Evolutionary conservation across 805 yeast species (phyloP).

Genomic region (Zygosaccharomyces lentus): DNA sequence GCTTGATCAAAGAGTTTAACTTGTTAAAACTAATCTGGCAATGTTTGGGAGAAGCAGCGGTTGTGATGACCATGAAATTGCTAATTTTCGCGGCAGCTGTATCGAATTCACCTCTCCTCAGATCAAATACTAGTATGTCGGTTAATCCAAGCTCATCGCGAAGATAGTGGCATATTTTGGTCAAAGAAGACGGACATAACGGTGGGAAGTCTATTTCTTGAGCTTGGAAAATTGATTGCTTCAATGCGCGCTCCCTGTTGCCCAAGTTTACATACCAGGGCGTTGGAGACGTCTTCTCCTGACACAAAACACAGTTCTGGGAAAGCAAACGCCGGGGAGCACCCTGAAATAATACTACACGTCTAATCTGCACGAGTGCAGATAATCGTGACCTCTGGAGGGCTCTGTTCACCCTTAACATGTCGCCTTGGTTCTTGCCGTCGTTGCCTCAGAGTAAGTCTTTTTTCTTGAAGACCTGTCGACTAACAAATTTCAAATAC

Average conservation of each 20-base stretch:
- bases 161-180: slow-evolving; percentile 36
- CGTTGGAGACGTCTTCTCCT: slow-evolving; percentile 10
- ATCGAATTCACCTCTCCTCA: slow-evolving; percentile 42
- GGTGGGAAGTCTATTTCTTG: slow-evolving; percentile 57
- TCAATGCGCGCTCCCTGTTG: slow-evolving; percentile 36
- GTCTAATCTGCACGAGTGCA: not conserved
- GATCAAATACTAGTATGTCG: slow-evolving; percentile 61
- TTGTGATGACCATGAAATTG: slow-evolving; percentile 56
- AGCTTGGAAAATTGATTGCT: slow-evolving; percentile 33
- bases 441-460: not conserved
- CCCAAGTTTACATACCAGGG: slow-evolving; percentile 60
- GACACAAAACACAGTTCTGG: not conserved
- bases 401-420: not conserved
- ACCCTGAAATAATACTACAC: not conserved
- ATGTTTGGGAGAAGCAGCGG: slow-evolving; percentile 77
- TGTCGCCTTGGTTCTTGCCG: not conserved
- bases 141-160: slow-evolving; percentile 60
- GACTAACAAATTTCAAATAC: not conserved
- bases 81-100: slow-evolving; percentile 36
- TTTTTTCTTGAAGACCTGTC: not conserved
- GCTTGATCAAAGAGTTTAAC: slow-evolving; percentile 55
- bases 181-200: slow-evolving; percentile 50
- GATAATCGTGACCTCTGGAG: not conserved
- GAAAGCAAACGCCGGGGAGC: not conserved
- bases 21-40: slow-evolving; percentile 63